Conservation (phyloP, 495 filamentous ascomycete species). For the Halenospora varia region DNA sequence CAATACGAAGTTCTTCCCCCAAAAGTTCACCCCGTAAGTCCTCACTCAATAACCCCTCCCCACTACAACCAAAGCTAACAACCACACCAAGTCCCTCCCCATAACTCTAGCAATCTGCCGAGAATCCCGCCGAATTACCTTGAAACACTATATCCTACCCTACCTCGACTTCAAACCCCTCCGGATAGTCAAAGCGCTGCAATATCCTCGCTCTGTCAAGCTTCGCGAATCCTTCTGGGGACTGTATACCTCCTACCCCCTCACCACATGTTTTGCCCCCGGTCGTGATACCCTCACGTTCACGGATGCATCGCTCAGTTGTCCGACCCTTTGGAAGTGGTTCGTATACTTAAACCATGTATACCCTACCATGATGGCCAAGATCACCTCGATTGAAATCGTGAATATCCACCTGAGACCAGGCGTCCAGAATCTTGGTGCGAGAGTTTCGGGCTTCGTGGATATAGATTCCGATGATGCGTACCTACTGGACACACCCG, state of each 20-base stretch:
- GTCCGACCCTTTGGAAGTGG: not conserved
- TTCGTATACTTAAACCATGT: not conserved
- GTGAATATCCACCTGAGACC: no score
- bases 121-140: not conserved
- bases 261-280: not conserved
- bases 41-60: no score
- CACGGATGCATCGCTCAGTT: not conserved
- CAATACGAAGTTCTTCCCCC: not conserved
- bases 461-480: no score
- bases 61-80: no score
- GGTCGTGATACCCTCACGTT: not conserved
- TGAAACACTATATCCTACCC: not conserved
- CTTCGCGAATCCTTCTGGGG: no score
- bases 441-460: no score
- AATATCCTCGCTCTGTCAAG: no score
- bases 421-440: no score
- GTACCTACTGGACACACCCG: no score
- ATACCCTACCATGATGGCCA: not conserved
- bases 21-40: not conserved
- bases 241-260: not conserved
- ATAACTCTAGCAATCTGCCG: not conserved
- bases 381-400: not conserved
- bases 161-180: not conserved
- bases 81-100: not conserved
- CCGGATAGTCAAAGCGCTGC: no score